phyloP scores from a whole-genome alignment of 805 yeast genomes.

The Maudiozyma saulgeensis region DNA sequence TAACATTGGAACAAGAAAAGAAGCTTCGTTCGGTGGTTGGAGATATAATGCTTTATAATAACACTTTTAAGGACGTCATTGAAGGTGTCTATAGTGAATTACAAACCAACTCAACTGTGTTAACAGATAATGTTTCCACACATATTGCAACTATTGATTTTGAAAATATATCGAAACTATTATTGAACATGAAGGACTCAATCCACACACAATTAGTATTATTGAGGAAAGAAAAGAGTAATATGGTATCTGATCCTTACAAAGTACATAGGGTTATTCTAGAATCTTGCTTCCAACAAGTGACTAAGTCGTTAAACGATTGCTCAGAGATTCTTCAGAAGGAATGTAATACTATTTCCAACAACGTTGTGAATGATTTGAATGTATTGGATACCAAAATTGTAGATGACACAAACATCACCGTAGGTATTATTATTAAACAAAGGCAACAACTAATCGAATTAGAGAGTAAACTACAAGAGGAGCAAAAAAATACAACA shows the following conservation, averaged over 20 bases:
- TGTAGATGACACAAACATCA: not conserved
- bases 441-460: not conserved
- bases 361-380: not conserved
- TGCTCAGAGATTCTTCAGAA: not conserved
- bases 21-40: not conserved
- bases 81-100: not conserved
- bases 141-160: not conserved
- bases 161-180: not conserved
- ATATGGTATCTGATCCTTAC: not conserved
- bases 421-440: not conserved
- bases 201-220: not conserved
- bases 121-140: no score
- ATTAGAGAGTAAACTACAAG: not conserved
- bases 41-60: not conserved
- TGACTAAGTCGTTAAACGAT: not conserved
- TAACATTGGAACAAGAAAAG: conserved; percentile 8
- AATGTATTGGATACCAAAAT: not conserved
- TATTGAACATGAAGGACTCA: not conserved
- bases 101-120: no score
- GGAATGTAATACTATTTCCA: not conserved
- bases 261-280: not conserved
- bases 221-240: not conserved
- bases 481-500: not conserved
- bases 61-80: not conserved
- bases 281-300: conserved; percentile 1